Conservation (phyloP, 2,329 filamentous ascomycete genomes). For the Aspergillus sojae region DNA sequence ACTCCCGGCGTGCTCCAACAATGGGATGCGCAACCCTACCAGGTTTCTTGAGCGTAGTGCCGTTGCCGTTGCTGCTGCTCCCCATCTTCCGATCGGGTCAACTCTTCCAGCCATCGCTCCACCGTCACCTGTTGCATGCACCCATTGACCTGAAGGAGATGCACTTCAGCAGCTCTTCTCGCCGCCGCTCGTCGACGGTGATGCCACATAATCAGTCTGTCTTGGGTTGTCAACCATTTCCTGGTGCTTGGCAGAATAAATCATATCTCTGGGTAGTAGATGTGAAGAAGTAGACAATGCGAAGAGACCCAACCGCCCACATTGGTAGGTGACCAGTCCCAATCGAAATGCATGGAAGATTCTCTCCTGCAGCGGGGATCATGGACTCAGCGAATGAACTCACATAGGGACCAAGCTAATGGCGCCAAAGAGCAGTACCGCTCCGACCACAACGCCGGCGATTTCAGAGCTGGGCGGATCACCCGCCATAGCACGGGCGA, state of each 20-base stretch:
- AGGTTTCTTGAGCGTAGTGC: slow-evolving; percentile 29
- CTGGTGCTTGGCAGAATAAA: neutral
- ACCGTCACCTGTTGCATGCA: slow-evolving; percentile 25
- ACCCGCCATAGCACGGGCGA: slow-evolving; percentile 22
- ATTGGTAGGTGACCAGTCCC: neutral
- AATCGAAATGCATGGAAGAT: slow-evolving; percentile 21
- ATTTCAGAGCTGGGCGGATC: slow-evolving; percentile 26
- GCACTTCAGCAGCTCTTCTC: slow-evolving; percentile 17
- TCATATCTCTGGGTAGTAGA: neutral
- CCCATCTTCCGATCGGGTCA: slow-evolving; percentile 19
- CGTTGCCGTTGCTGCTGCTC: slow-evolving; percentile 6
- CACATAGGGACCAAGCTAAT: slow-evolving; percentile 36
- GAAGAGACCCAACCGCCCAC: neutral
- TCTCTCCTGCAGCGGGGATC: slow-evolving; percentile 16
- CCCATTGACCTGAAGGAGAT: slow-evolving; percentile 11
- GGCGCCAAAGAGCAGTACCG: slow-evolving; percentile 29
- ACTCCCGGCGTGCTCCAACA: slow-evolving; percentile 8
- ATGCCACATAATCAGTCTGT: slow-evolving; percentile 29
- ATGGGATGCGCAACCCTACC: slow-evolving; percentile 25
- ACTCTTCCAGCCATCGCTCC: slow-evolving; percentile 32
- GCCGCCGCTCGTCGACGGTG: slow-evolving; percentile 23
- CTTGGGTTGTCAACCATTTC: slow-evolving; percentile 5
- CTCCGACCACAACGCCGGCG: slow-evolving; percentile 34
- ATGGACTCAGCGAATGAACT: slow-evolving; percentile 17
- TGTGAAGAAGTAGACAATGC: neutral